A percentile compares a stretch with the other conserved stretches of the same genome.
Evolutionary conservation across 2,329 filamentous ascomycete genomes (phyloP).

Genomic region (Penicillium sp.): DNA sequence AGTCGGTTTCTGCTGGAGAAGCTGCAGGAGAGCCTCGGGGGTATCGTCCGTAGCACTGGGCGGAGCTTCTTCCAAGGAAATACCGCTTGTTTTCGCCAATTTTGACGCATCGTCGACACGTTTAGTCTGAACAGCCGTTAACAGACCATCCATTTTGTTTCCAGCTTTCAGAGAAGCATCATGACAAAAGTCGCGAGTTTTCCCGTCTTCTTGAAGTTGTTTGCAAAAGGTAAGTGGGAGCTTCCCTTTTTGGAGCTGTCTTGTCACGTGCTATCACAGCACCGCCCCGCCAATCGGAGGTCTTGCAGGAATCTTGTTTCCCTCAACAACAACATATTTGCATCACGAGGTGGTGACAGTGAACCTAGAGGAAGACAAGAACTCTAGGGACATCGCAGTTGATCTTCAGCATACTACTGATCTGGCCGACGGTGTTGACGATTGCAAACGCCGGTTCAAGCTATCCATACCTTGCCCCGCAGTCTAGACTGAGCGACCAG

Average conservation of each 20-base stretch:
- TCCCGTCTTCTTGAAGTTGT: not conserved
- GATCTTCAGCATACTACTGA: not conserved
- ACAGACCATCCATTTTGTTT: conserved; percentile 34
- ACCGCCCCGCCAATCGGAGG: conserved; percentile 7
- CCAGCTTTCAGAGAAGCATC: not conserved
- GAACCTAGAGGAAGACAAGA: not conserved
- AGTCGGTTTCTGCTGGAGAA: conserved; percentile 39
- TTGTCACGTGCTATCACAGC: conserved; percentile 24
- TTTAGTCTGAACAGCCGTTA: conserved; percentile 37
- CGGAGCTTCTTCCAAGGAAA: not conserved
- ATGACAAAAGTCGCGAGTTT: not conserved
- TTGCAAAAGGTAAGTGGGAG: not conserved
- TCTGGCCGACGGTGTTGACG: not conserved
- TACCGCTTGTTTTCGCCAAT: not conserved
- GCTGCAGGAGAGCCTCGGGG: conserved; percentile 25
- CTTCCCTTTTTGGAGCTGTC: conserved; percentile 19
- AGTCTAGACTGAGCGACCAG: not conserved
- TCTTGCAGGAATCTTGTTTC: not conserved
- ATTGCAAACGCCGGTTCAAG: not conserved
- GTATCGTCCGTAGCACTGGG: not conserved
- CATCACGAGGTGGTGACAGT: not conserved
- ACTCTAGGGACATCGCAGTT: not conserved
- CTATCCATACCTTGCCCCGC: not conserved
- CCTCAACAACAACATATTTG: not conserved
- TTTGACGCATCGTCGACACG: conserved; percentile 20